Evolutionary conservation across 805 yeast species (phyloP), one percentile per base, ranked within the genome.

Genomic region (Wickerhamomyces rabaulensis): DNA sequence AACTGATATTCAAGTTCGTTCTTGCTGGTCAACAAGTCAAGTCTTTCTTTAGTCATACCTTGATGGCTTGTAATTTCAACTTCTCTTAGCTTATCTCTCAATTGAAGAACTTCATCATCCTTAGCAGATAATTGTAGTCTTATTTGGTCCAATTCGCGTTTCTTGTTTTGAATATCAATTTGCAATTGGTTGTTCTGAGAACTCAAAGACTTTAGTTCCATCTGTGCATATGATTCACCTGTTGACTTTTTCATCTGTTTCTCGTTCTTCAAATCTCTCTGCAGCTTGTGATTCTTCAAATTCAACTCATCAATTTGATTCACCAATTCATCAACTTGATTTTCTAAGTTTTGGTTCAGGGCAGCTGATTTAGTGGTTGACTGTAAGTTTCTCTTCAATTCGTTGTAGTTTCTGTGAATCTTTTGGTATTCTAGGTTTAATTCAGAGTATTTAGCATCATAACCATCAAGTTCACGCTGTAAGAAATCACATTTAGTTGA

Each of bases 201-300:
- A 0, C 71, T 57, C 4, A 72, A 57, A n/a, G 67, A 61, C 36
- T 66, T 66, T 44, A 74, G 60, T 46, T 71, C 75, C n/a, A 62
- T 51, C 21, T 67, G 65, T 13, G 70, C 68, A 39, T 63, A 64
- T 5, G 59, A 50, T 25, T 60, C 52, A 4, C 49, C 38, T 9
- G 48, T 21, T 23, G 31, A 5, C 31, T 38, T 29, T 41, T 56
- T 50, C 42, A 57, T 26, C 52, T 44, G 16, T 46, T 47, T 62
- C 51, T 70, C 63, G 43, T 48, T 45, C 29, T 68, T 71, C 36
- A 71, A 61, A 21, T 73, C 71, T 27, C 62, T 60, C 39, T 64
- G 58, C 15, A 75, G 58, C 20, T 60, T 62, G 4, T 61, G 53
- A 19, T 73, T 64, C 39, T 73, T 72, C 17, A 57, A 54, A 29